Percentiles rank a stretch among this genome's conserved stretches.
These are phyloP conservation scores for Coniochaeta pulveracea DNA, from an alignment of 2,329 filamentous ascomycete genomes.

Conservation along the genomic window DNA sequence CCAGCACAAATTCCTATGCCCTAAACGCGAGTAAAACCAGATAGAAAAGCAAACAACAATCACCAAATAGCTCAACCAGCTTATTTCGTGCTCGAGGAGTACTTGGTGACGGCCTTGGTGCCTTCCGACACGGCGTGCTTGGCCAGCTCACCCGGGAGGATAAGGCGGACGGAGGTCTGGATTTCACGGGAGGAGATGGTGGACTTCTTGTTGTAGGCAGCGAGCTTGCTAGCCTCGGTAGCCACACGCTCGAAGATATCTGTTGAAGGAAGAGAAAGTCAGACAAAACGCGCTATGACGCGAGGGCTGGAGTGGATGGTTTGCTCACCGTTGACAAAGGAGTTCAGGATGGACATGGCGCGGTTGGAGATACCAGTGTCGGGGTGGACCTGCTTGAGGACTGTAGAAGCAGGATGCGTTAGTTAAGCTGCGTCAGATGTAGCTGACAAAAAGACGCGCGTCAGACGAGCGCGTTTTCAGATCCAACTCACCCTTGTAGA, in stretches of 20 bases:
- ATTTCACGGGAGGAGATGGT: slow-evolving; percentile 99
- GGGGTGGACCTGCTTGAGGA: slow-evolving; percentile 99
- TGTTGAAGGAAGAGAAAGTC: slow-evolving; percentile 22
- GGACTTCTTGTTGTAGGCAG: slow-evolving; percentile 99
- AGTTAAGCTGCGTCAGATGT: slow-evolving; percentile 4
- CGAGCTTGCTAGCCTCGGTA: slow-evolving; percentile 96
- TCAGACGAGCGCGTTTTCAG: slow-evolving; percentile 6
- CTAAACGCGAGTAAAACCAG: slow-evolving; percentile 48
- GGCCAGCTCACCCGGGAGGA: slow-evolving; percentile 95
- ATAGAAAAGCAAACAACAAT: slow-evolving; percentile 28
- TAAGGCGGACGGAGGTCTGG: slow-evolving; percentile 96
- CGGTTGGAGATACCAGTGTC: slow-evolving; percentile 99
- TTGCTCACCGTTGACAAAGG: slow-evolving; percentile 88
- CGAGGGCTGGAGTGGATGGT: neutral
- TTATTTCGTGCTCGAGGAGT: slow-evolving; percentile 99
- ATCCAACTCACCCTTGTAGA: slow-evolving; percentile 83
- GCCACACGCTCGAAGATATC: slow-evolving; percentile 99
- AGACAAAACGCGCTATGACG: slow-evolving; percentile 10
- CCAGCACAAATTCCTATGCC: slow-evolving; percentile 40
- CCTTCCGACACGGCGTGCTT: slow-evolving; percentile 99
- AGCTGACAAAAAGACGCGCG: slow-evolving; percentile 11
- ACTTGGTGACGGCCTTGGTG: slow-evolving; percentile 99
- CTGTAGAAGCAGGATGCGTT: slow-evolving; percentile 32
- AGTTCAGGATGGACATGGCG: slow-evolving; percentile 99
- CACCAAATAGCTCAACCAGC: too few relatives aligned